These are phyloP conservation scores for Dothistroma septosporum DNA, from an alignment of 2,329 filamentous ascomycete species.

Conservation along the genomic window DNA sequence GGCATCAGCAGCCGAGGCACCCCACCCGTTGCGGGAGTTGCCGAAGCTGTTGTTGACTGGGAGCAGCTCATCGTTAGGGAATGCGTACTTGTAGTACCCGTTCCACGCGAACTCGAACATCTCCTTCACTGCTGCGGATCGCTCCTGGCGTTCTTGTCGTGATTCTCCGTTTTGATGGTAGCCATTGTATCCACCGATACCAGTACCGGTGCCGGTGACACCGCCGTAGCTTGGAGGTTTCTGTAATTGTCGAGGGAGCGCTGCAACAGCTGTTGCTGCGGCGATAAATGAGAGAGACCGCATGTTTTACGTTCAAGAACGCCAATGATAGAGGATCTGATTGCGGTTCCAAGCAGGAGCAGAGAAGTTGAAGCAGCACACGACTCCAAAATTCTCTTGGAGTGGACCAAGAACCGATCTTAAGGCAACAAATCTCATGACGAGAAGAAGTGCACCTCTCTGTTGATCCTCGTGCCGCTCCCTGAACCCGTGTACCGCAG, in stretches of 20 bases:
- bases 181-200: constrained; percentile 2
- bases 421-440: not conserved
- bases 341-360: not conserved
- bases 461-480: not conserved
- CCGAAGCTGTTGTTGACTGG: constrained; percentile 62
- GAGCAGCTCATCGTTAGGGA: constrained; percentile 48
- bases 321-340: not conserved
- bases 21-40: constrained; percentile 76
- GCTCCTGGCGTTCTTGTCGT: constrained; percentile 14
- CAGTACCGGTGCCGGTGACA: not conserved
- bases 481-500: not conserved
- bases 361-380: not conserved
- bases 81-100: constrained; percentile 51
- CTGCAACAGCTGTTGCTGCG: constrained; percentile 7
- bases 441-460: not conserved
- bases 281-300: constrained; percentile 4
- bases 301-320: not conserved
- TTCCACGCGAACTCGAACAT: constrained; percentile 69
- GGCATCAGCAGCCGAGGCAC: constrained; percentile 77
- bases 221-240: not conserved
- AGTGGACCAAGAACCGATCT: not conserved
- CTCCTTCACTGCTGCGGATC: constrained; percentile 59
- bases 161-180: constrained; percentile 11
- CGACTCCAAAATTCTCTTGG: not conserved
- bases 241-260: not conserved